A percentile compares a stretch with the other conserved stretches of the same genome.
Evolutionary conservation across 2,329 filamentous ascomycete genomes (phyloP).

Genomic region (Talaromyces sp.): DNA sequence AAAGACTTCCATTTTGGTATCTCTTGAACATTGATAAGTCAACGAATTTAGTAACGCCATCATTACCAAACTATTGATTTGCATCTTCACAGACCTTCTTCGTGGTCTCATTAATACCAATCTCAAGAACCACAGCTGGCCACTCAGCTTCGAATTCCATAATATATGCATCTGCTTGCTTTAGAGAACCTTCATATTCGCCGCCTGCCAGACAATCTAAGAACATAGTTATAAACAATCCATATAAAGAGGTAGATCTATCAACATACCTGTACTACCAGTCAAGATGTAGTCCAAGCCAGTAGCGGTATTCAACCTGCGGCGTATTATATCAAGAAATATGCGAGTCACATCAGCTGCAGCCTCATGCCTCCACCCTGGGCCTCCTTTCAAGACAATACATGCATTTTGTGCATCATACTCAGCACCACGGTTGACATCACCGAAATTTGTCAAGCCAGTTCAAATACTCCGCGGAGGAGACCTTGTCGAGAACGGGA

Average conservation of each 20-base stretch:
- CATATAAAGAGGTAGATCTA: not conserved
- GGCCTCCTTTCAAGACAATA: not conserved
- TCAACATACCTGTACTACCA: not conserved
- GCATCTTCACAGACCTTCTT: not conserved
- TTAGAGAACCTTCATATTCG: not conserved
- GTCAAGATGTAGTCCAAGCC: not conserved
- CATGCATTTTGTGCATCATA: not conserved
- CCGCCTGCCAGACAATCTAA: not conserved
- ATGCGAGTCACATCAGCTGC: too few species aligned
- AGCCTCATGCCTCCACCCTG: not conserved
- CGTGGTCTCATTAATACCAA: not conserved
- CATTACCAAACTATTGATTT: not conserved
- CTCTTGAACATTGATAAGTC: not conserved
- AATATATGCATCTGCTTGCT: not conserved
- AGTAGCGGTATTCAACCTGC: not conserved
- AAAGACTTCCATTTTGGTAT: not conserved
- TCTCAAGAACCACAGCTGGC: not conserved
- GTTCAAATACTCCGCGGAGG: not conserved
- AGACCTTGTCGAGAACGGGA: not conserved
- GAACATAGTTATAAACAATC: not conserved
- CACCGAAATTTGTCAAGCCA: not conserved
- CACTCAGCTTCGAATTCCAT: not conserved
- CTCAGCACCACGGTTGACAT: not conserved
- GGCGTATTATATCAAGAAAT: too few species aligned
- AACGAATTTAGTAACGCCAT: not conserved